These are phyloP conservation scores for Fistulinella prunicolor DNA, from an alignment of 768 basidiomycete genomes.

Conservation along the genomic window DNA sequence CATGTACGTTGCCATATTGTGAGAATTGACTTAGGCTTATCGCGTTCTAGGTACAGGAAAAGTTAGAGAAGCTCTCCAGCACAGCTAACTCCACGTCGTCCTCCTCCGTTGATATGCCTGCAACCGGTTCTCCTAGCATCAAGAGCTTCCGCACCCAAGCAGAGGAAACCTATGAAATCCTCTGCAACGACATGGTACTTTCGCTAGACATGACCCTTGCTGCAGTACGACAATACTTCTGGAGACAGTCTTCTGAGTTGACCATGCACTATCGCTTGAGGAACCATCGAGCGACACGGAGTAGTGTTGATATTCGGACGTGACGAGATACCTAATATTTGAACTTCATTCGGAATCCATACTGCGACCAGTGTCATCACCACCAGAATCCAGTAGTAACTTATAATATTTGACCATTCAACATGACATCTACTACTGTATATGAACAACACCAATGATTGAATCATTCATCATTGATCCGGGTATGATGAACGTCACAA, in stretches of 20 bases:
- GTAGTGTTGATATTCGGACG: slow-evolving; percentile 3
- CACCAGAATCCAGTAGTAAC: slow-evolving; percentile 9
- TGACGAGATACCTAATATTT: background rate
- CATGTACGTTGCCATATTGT: slow-evolving; percentile 57
- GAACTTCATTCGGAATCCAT: background rate
- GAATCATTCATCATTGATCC: too few species aligned
- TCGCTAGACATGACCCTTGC: slow-evolving; percentile 89
- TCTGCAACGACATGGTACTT: slow-evolving; percentile 83
- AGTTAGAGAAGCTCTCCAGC: slow-evolving; percentile 57
- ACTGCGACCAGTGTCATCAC: slow-evolving; percentile 1
- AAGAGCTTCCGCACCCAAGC: slow-evolving; percentile 31
- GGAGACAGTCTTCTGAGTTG: slow-evolving; percentile 73
- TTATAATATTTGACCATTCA: slow-evolving; percentile 21
- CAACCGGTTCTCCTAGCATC: slow-evolving; percentile 25
- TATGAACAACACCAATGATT: background rate
- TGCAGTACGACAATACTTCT: slow-evolving; percentile 85
- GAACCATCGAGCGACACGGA: slow-evolving; percentile 2
- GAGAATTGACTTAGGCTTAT: slow-evolving; percentile 4
- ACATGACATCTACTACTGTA: background rate
- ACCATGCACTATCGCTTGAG: slow-evolving; percentile 72
- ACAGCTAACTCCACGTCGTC: slow-evolving; percentile 31
- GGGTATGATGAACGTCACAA: too few species aligned
- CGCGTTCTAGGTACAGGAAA: slow-evolving; percentile 70
- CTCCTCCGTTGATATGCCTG: slow-evolving; percentile 40
- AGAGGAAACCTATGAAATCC: slow-evolving; percentile 80